Evolutionary conservation across 805 yeast genomes (phyloP).

Genomic region (Cyberlindnera meyerae): DNA sequence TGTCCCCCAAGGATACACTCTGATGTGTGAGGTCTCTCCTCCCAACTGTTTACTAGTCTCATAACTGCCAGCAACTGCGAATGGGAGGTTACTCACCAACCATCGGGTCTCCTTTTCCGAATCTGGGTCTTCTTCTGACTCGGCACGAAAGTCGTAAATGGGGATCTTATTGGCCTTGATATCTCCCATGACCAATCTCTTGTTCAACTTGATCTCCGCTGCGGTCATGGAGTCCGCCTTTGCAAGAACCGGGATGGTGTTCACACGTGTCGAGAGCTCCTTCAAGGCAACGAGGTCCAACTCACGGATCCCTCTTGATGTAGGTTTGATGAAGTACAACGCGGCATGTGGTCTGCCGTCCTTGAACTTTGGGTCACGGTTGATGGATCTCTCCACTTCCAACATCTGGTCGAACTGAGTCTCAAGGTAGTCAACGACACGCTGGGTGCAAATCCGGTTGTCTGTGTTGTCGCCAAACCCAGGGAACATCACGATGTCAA

Average conservation of each 20-base stretch:
- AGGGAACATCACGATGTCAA: constrained; percentile 65
- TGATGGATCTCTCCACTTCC: constrained; percentile 69
- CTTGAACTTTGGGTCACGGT: constrained; percentile 62
- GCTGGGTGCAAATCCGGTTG: constrained; percentile 44
- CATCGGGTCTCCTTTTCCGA: constrained; percentile 25
- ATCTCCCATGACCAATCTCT: constrained; percentile 50
- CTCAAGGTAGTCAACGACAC: constrained; percentile 58
- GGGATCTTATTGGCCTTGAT: constrained; percentile 54
- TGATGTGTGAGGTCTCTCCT: constrained; percentile 38
- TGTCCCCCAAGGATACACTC: constrained; percentile 68
- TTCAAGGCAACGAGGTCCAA: constrained; percentile 71
- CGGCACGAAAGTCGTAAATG: constrained; percentile 63
- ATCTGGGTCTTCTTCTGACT: constrained; percentile 14
- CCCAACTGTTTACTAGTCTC: constrained; percentile 24
- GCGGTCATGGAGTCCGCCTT: constrained; percentile 76
- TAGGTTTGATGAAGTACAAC: constrained; percentile 69
- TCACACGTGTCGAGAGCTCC: constrained; percentile 64
- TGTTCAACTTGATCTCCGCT: constrained; percentile 51
- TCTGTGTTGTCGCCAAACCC: constrained; percentile 77
- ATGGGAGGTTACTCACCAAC: constrained; percentile 50
- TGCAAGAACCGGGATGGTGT: constrained; percentile 77
- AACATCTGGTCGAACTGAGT: constrained; percentile 68
- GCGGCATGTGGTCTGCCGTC: constrained; percentile 78
- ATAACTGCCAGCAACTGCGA: constrained; percentile 62
- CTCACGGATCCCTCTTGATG: constrained; percentile 63